Base-by-base conservation (phyloP, 2,329 filamentous ascomycete species). In the Lizonia empirigonia region DNA sequence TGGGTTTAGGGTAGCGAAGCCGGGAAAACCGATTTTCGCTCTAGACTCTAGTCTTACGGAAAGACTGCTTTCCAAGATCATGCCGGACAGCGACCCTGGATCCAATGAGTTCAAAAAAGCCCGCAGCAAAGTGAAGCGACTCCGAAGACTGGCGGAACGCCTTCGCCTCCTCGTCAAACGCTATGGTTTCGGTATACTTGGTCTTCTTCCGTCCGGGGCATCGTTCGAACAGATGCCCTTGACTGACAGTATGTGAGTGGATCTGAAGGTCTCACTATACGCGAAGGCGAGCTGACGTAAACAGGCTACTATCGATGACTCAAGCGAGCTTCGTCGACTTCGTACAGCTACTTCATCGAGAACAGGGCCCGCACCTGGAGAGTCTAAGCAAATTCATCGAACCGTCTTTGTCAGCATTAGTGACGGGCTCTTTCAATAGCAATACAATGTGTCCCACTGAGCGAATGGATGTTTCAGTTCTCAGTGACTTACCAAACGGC, bases 191-290 rank as follows among this genome's bases (percentile, higher is more conserved):
- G 47, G 47, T 12, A 20, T 50, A 22, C 29, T 50, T 13, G 47
- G 18, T 15, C 47, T 50, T 18, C 26, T 50, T 19, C 47, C 47
- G n/a, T 50, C 47, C 7, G 47, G 47, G 7, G 32, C 47, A n/a
- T 50, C 47, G 3, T 50, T 50, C 34, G 4, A 8, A 19, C 19
- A 30, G 7, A n/a, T 50, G 18, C 33, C 47, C 44, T 38, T 50
- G 20, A 50, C 47, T 16, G 47, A 50, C 27, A 18, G 12, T 13
- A 39, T 50, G 39, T 50, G 26, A 38, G 47, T 44, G 24, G 9
- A 24, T 9, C 9, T 24, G 23, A 9, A 24, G 9, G 23, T 24
- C 9, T 7, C 9, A 9, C 9, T 3, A 24, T 24, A 24, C 9
- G 6, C 23, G 23, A 24, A 9, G 9, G 6, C 23, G 9, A 24